A percentile compares a stretch with the other conserved stretches of the same genome.
These are phyloP conservation scores for Eimeria tenella DNA, from an alignment of 169 alveolate genomes.

Conservation along the genomic window DNA sequence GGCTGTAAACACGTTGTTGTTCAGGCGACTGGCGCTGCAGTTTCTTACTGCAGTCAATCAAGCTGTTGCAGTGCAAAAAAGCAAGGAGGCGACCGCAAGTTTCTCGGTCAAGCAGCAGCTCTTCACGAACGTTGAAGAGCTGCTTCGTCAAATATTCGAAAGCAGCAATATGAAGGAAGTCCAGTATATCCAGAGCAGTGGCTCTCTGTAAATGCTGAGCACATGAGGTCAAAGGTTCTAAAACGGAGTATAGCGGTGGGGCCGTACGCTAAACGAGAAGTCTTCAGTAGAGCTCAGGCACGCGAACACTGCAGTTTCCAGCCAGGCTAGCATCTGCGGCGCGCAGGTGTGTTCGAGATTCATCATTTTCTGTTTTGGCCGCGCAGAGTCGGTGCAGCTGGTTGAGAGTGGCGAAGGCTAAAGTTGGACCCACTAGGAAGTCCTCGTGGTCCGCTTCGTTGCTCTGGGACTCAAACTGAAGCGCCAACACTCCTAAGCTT, in stretches of 20 bases:
- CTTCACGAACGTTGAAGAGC: slow-evolving; percentile 24
- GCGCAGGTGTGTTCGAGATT: slow-evolving; percentile 66
- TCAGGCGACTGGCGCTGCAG: not conserved
- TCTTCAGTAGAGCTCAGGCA: slow-evolving; percentile 47
- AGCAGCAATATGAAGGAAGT: slow-evolving; percentile 45
- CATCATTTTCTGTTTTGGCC: slow-evolving; percentile 48
- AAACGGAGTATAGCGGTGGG: not conserved
- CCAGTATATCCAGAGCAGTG: slow-evolving; percentile 59
- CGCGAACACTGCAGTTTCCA: slow-evolving; percentile 51
- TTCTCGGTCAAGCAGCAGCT: slow-evolving; percentile 42
- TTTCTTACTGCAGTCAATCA: slow-evolving; percentile 39
- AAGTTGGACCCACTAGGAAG: slow-evolving; percentile 9
- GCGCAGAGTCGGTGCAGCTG: not conserved
- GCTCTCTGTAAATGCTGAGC: slow-evolving; percentile 46
- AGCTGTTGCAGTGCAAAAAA: slow-evolving; percentile 67
- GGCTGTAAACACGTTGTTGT: not conserved
- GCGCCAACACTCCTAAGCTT: slow-evolving; percentile 15
- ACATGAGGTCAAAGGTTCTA: not conserved
- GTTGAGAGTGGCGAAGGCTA: not conserved
- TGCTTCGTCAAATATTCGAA: slow-evolving; percentile 40
- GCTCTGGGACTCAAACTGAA: slow-evolving; percentile 69
- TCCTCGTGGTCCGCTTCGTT: slow-evolving; percentile 62
- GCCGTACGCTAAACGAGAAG: slow-evolving; percentile 61
- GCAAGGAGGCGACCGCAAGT: slow-evolving; percentile 66
- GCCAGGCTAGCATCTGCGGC: slow-evolving; percentile 17